Conservation (phyloP, 345 rosid genomes). For the Schrenkiella parvula region DNA sequence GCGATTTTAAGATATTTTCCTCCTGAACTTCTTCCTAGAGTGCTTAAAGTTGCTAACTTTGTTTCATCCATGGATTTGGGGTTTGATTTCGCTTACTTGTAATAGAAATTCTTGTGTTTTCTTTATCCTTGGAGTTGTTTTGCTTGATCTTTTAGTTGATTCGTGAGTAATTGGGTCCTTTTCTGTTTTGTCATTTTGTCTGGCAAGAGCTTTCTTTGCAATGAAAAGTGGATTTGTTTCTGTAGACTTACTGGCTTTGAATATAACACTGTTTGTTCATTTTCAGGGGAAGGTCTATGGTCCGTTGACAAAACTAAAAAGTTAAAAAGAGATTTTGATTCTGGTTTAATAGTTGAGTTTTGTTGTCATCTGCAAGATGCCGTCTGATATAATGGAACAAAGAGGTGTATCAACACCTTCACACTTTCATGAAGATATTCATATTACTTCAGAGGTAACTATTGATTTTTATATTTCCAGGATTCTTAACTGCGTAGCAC, state of each 20-base stretch:
- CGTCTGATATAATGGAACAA: slow-evolving; percentile 63
- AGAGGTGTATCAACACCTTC: slow-evolving; percentile 36
- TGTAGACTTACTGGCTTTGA: background rate
- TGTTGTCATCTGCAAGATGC: slow-evolving; percentile 43
- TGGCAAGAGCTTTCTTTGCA: background rate
- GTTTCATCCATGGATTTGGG: slow-evolving; percentile 5
- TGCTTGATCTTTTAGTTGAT: background rate
- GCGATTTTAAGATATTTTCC: background rate
- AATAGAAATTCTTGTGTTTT: slow-evolving; percentile 3
- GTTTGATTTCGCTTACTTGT: background rate
- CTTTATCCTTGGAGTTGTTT: background rate
- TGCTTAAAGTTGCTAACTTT: slow-evolving; percentile 12
- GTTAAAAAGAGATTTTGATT: slow-evolving; percentile 10
- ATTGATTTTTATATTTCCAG: background rate
- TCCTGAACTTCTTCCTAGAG: background rate
- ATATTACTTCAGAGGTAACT: slow-evolving; percentile 50
- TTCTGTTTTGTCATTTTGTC: background rate
- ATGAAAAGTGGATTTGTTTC: slow-evolving; percentile 4
- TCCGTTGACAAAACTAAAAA: slow-evolving; percentile 17
- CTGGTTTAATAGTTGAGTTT: slow-evolving; percentile 18
- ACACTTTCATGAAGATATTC: slow-evolving; percentile 43
- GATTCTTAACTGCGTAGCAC: slow-evolving; percentile 1
- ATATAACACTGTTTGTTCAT: background rate
- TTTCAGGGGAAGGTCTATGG: slow-evolving; percentile 32
- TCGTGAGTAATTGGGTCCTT: background rate